Conservation (phyloP, 108 stramenopile species). For the Schizochytrium sp. region DNA sequence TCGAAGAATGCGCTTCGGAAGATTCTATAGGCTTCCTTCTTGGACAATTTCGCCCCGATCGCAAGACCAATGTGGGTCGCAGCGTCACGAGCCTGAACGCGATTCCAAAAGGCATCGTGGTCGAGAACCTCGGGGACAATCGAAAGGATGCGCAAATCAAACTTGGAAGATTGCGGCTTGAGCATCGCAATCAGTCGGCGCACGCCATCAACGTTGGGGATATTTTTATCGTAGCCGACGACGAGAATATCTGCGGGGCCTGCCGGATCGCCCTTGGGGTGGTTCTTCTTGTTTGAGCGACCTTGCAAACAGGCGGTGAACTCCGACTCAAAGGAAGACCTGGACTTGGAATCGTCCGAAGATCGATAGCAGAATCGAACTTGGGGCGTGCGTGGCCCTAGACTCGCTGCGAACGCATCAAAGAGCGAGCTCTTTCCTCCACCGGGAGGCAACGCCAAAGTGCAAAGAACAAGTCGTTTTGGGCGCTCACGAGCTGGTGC, state of each 20-base stretch:
- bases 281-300: neutral
- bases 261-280: neutral
- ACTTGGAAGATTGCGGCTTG: neutral
- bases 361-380: neutral
- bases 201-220: neutral
- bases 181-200: neutral
- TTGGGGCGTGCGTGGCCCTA: too few species aligned
- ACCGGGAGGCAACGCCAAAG: neutral
- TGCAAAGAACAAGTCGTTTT: neutral
- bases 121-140: neutral
- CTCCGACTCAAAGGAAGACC: neutral
- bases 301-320: neutral
- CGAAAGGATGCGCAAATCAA: neutral
- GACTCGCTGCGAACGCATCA: neutral
- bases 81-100: neutral
- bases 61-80: constrained; percentile 13
- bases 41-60: neutral
- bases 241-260: neutral
- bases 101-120: constrained; percentile 14
- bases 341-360: neutral
- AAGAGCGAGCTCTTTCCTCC: constrained; percentile 4
- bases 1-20: neutral
- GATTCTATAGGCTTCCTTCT: neutral
- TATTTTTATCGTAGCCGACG: neutral
- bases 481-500: neutral